phyloP scores from a whole-genome alignment of 352 stramenopile genomes.

The Phytophthora pisi region DNA sequence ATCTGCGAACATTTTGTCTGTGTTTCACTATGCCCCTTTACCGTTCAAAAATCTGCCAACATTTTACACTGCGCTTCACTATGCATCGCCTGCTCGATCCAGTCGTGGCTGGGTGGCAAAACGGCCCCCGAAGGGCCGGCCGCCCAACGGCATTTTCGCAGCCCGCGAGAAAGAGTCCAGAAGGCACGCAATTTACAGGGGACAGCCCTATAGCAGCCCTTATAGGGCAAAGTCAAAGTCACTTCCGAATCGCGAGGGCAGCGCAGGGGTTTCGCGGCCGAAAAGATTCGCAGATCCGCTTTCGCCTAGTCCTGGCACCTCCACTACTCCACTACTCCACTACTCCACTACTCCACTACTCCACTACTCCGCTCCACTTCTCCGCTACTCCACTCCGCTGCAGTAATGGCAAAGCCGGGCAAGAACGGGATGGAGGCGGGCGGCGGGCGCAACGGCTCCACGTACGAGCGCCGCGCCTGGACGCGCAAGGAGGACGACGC shows the following conservation, averaged over 20 bases:
- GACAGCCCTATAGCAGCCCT: slow-evolving; percentile 6
- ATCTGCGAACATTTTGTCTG: background rate
- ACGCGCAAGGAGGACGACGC: slow-evolving; percentile 87
- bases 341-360: background rate
- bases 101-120: slow-evolving; percentile 7
- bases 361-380: background rate
- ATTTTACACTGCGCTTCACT: slow-evolving; percentile 18
- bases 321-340: background rate
- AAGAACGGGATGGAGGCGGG: slow-evolving; percentile 51
- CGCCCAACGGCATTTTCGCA: slow-evolving; percentile 35
- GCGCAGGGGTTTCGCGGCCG: slow-evolving; percentile 24
- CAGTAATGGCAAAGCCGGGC: slow-evolving; percentile 59
- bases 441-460: slow-evolving; percentile 45
- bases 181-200: slow-evolving; percentile 15
- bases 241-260: slow-evolving; percentile 11
- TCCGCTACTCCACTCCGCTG: background rate
- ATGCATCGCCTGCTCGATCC: background rate
- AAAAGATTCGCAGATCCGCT: slow-evolving; percentile 39
- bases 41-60: background rate
- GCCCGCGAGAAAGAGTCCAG: slow-evolving; percentile 10
- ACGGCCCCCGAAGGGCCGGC: slow-evolving; percentile 24
- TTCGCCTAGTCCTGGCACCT: slow-evolving; percentile 8
- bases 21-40: background rate
- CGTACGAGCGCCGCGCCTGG: slow-evolving; percentile 85
- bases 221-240: background rate